A percentile compares a stretch with the other conserved stretches of the same genome.
phyloP scores from a whole-genome alignment of 495 filamentous ascomycete genomes.

The Aspergillus panamensis region DNA sequence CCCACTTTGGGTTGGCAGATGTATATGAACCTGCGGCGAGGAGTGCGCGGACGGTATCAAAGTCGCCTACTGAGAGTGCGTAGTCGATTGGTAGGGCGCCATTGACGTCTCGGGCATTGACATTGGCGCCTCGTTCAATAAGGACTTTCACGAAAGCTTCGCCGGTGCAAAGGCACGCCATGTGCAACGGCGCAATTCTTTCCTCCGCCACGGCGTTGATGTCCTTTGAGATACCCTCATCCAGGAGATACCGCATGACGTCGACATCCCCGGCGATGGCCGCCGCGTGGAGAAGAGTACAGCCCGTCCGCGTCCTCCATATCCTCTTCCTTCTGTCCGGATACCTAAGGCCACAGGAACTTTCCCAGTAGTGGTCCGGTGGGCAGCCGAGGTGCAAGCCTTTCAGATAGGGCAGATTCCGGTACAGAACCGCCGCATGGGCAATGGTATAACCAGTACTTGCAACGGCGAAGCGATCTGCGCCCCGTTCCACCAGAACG shows the following conservation, averaged over 20 bases:
- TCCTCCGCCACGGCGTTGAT: neutral
- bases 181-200: neutral
- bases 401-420: neutral
- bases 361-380: neutral
- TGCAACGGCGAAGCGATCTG: neutral
- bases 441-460: neutral
- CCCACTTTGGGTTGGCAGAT: too few relatives aligned
- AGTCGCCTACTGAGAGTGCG: too few relatives aligned
- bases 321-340: neutral
- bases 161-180: neutral
- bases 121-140: neutral
- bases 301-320: neutral
- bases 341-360: neutral
- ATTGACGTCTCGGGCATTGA: neutral
- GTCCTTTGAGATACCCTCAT: constrained; percentile 14
- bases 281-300: neutral
- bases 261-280: neutral
- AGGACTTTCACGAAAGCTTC: neutral
- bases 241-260: neutral
- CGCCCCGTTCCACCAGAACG: neutral
- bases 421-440: neutral
- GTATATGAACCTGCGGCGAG: too few relatives aligned
- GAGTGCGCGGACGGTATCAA: too few relatives aligned
- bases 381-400: neutral
- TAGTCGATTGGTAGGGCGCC: neutral